These are phyloP conservation scores for Pholiota molesta DNA, from an alignment of 768 basidiomycete species.

Conservation along the genomic window DNA sequence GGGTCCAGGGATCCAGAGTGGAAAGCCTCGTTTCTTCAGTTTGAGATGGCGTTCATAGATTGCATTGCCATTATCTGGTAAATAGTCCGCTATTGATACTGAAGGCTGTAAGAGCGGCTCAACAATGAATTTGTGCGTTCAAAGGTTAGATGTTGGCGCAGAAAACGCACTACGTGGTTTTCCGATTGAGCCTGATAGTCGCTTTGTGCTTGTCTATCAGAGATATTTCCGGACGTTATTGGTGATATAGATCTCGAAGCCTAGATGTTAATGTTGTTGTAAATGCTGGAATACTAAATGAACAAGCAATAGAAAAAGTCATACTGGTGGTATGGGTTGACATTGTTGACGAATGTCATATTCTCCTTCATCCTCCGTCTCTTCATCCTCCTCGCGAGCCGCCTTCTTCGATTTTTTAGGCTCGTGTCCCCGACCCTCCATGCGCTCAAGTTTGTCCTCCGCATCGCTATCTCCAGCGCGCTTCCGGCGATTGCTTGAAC, in stretches of 20 bases:
- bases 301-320: too few relatives aligned
- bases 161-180: too few relatives aligned
- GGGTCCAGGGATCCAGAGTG: constrained; percentile 21
- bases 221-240: too few relatives aligned
- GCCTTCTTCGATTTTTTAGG: constrained; percentile 28
- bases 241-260: too few relatives aligned
- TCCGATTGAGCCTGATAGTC: too few relatives aligned
- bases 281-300: too few relatives aligned
- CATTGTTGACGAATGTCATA: too few relatives aligned
- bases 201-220: too few relatives aligned
- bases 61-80: constrained; percentile 3
- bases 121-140: background rate
- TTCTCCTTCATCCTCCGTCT: constrained; percentile 14
- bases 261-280: too few relatives aligned
- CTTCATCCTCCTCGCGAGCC: constrained; percentile 27
- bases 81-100: background rate
- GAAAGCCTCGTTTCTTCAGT: constrained; percentile 14
- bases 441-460: constrained; percentile 68
- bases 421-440: constrained; percentile 51
- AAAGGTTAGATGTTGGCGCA: background rate
- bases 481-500: constrained; percentile 25
- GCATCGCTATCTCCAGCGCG: constrained; percentile 40
- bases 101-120: background rate
- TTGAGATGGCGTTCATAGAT: constrained; percentile 18
- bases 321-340: too few relatives aligned